Percentiles rank a stretch among this genome's conserved stretches.
Conservation (phyloP, 192 early-diverging fungal species). For the Backusella luteola region DNA sequence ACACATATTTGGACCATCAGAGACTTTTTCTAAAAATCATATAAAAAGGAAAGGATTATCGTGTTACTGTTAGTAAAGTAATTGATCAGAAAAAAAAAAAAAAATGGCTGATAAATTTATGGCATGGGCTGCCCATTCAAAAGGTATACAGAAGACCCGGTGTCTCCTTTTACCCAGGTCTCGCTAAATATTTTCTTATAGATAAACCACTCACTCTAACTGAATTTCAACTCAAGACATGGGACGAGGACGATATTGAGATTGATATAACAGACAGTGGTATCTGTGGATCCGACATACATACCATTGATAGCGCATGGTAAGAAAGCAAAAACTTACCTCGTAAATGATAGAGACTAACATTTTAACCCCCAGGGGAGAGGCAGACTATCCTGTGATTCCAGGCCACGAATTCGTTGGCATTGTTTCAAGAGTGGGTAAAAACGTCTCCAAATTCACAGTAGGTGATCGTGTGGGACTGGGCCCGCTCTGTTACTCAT, state of each 20-base stretch:
- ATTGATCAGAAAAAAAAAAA: too few relatives aligned
- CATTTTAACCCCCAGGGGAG: too few relatives aligned
- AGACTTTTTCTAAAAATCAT: too few relatives aligned
- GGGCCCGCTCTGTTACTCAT: not conserved
- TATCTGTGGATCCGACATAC: slow-evolving; percentile 76
- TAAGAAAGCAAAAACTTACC: not conserved
- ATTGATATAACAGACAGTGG: slow-evolving; percentile 61
- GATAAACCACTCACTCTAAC: not conserved
- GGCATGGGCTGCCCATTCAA: too few relatives aligned
- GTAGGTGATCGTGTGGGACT: slow-evolving; percentile 64
- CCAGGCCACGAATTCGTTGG: slow-evolving; percentile 55
- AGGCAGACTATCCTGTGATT: not conserved
- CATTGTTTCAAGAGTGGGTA: slow-evolving; percentile 34
- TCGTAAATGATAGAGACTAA: too few relatives aligned
- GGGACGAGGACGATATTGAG: slow-evolving; percentile 42
- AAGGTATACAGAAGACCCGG: too few relatives aligned
- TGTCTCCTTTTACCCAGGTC: too few relatives aligned
- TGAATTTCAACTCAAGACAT: not conserved
- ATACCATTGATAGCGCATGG: slow-evolving; percentile 43
- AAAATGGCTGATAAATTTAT: too few relatives aligned
- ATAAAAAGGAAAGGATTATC: too few relatives aligned
- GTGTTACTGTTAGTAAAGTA: too few relatives aligned
- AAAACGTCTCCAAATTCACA: slow-evolving; percentile 29
- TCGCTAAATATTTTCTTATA: not conserved
- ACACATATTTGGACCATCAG: too few relatives aligned